Evolutionary conservation across 257 asterid genomes (phyloP), one percentile per base, ranked within the genome.

Genomic region (Osmanthus fragrans): DNA sequence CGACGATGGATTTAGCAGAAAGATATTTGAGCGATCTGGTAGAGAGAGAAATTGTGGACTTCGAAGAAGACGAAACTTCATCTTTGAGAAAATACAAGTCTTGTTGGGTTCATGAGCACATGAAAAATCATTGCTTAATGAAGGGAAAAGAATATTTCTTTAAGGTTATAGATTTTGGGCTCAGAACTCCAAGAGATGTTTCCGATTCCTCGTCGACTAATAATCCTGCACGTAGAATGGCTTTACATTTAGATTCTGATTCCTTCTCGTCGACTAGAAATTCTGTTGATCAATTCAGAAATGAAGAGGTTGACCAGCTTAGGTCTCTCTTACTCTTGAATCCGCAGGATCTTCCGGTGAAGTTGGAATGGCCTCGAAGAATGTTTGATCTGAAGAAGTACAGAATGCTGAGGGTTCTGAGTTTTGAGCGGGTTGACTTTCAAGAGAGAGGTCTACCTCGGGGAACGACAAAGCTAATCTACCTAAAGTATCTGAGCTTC

Each of bases 401-500:
- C 19, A 10, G 16, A 18, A 0, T 5, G 11, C 34, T 82, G 11
- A 66, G 83, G 49, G 25, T 75, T 45, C 18, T 87, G 4, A 58
- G 71, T 56, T 64, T 85, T 19, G 74, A 80, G 0, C 63, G 73
- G 4, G 6, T 79, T 3, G 32, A 80, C 37, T 74, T 83, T 15
- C 32, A 10, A 45, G 18, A 3, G 9, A 40, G 25, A 66, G 27
- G 79, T 54, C 13, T 29, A 4, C 56, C 81, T 0, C 11, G 54
- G 9, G 73, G 58, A 2, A 25, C 79, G 0, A 79, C 27, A 4
- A 45, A 33, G 19, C 71, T 79, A 23, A 15, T 33, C 1, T 19
- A 58, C 30, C 77, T 87, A 4, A 81, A 77, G 70, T 77, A 82
- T 75, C 58, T 87, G 34, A 45, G 90, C 34, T 87, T 87, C 2